Evolutionary conservation across 2,329 filamentous ascomycete species (phyloP), one percentile per base, ranked within the genome.

Genomic region (Raffaelea arxii): DNA sequence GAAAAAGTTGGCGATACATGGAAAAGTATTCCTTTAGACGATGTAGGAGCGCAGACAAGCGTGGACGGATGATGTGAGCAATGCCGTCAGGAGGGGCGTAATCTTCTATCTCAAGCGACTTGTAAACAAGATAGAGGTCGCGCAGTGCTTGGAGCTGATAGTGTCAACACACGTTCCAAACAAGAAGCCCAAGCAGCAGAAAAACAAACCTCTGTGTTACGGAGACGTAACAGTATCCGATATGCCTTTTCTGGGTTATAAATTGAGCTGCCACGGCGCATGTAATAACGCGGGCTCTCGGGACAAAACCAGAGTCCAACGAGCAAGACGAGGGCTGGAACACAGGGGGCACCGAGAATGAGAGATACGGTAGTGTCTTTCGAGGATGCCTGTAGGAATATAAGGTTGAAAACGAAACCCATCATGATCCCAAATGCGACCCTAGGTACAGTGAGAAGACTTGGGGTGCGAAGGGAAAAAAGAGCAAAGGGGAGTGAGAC

Each of bases 81-180:
- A 32, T 22, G 22, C 22, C 27, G 22, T 42, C 22, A 4, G 25
- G 44, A n/a, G 21, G 35, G 4, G 32, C 18, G 18, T 43, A 46
- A 14, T 46, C 45, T 22, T 46, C 45, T 22, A 41, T 16, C 39
- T 46, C 45, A 39, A 46, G 41, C 4, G 58, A 58, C 43, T 59
- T 64, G 43, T 67, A 59, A 25, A 69, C 59, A 9, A 67, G 53
- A 46, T 69, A 69, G 9, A 69, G 55, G 40, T 69, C 67, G 10
- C 66, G 55, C 4, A 69, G 53, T 0, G 65, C 66, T 59, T 67
- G 65, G 6, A 70, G 55, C 61, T n/a, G n/a, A n/a, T n/a, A n/a
- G n/a, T n/a, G n/a, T n/a, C n/a, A n/a, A n/a, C n/a, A n/a, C n/a
- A n/a, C n/a, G n/a, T n/a, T n/a, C n/a, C n/a, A n/a, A n/a, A n/a